These are phyloP conservation scores for Wickerhamiella cacticola DNA, from an alignment of 805 yeast genomes.

Conservation along the genomic window DNA sequence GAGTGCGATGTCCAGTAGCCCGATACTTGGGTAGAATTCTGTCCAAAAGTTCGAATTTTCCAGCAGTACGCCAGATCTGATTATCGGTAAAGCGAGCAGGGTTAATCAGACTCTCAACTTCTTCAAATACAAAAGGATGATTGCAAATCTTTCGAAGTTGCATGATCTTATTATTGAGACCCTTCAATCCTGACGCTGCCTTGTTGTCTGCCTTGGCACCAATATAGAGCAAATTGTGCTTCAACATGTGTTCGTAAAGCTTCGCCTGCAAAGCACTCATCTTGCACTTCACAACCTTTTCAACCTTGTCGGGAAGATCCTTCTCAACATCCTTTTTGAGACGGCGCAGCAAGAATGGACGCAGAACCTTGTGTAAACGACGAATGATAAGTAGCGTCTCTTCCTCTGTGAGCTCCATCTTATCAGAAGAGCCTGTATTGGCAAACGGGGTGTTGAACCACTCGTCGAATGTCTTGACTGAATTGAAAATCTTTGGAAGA, in stretches of 20 bases:
- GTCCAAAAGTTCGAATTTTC: constrained; percentile 86
- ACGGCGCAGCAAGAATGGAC: constrained; percentile 90
- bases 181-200: constrained; percentile 46
- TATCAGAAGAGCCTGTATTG: constrained; percentile 91
- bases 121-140: constrained; percentile 94
- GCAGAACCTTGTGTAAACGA: constrained; percentile 87
- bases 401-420: constrained; percentile 88
- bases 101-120: constrained; percentile 71
- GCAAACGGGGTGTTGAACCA: constrained; percentile 99
- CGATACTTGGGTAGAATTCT: constrained; percentile 77
- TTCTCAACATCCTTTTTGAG: constrained; percentile 95
- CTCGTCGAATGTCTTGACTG: constrained; percentile 92
- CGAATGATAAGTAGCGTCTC: constrained; percentile 86
- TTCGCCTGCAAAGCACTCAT: constrained; percentile 75
- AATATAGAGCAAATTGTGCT: constrained; percentile 65
- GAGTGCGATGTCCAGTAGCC: constrained; percentile 76
- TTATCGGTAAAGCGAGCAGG: constrained; percentile 62
- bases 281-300: constrained; percentile 86
- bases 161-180: constrained; percentile 89
- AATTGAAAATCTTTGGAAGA: constrained; percentile 88
- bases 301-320: constrained; percentile 90
- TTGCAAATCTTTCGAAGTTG: constrained; percentile 93
- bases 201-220: constrained; percentile 40
- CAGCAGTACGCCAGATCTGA: constrained; percentile 82
- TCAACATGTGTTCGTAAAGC: constrained; percentile 83